Base-by-base conservation (phyloP, 257 asterid genomes). In the Solanum pennellii region DNA sequence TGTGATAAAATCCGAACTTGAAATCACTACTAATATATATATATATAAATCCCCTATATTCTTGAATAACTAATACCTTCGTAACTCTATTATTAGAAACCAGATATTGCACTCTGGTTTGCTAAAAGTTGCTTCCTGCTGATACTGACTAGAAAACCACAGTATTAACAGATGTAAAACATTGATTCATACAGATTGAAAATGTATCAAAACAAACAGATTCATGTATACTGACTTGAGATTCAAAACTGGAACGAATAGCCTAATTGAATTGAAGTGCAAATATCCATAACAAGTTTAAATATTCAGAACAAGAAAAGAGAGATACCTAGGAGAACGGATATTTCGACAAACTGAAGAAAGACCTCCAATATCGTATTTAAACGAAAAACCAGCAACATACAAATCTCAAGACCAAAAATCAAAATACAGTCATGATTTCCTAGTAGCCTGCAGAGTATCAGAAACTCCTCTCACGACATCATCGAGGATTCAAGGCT, bases 401-500 rank as follows among this genome's bases (percentile, higher is more conserved):
- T 79, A 88, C 88, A 87, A 56, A 83, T 65, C 74, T 59, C 49
- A 85, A 77, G 31, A 52, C 84, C 74, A 31, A 56, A 85, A 86
- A 21, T 75, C 89, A 25, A 44, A 88, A 49, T 87, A 90, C 91
- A 89, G 73, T 77, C 89, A 33, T 42, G 87, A 83, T 77, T 59
- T 77, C 87, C 83, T 87, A 47, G 76, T 20, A 33, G 33, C 84
- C 66, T 86, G 82, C 71, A 49, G 91, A n/a, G n/a, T 86, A 85
- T 42, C 77, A 88, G 88, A 89, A 92, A 91, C 35, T 87, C 77
- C 83, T 71, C 85, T 86, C 41, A 69, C 72, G 37, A 59, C 79
- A 60, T 71, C 69, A 44, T 83, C 68, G 76, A 74, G 33, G 69
- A 69, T 75, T 87, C 56, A 90, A 90, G 82, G 87, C 89, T 93